Evolutionary conservation across 345 rosid genomes (phyloP), one percentile per base, ranked within the genome.

Genomic region (Euphorbia pulcherrima): DNA sequence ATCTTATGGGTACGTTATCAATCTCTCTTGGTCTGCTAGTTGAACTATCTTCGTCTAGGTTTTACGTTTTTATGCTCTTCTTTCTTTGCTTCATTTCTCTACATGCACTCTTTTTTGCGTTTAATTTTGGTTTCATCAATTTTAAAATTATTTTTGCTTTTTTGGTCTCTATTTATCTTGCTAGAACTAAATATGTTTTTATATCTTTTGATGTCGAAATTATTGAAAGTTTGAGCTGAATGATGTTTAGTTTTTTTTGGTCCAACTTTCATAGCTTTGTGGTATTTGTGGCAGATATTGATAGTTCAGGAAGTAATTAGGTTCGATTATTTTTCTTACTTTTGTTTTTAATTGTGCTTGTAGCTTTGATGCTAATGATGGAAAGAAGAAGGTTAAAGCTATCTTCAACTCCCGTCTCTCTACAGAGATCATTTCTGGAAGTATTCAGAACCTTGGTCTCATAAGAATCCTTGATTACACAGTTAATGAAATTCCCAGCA

Each of bases 351-450:
- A 28, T 53, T 65, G 68, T 44, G 74, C 1, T 72, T 60, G 33
- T 70, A 93, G 98, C 64, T 90, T 93, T 74, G 85, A 65, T 67
- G 98, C 96, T 1, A 89, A 75, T 28, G 97, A 93, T 65, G 98
- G 98, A 6, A 93, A 79, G 75, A 75, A 52, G 74, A 90, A 78
- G 23, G 51, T 90, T 5, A 87, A 82, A 70, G 92, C 90, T 0
- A 85, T 88, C 37, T 80, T 92, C 28, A 87, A 85, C n/a, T 77
- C 96, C 2, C 82, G 83, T 16, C 23, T 81, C 33, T 82, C 91
- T 2, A 67, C 90, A 30, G 96, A 92, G 33, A 77, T 92, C 7
- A 73, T 81, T 4, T 82, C 92, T 0, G 91, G 94, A 27, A 86
- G 77, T 14, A 86, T 90, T 6, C 97, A 93, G 69, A 87, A 90